Base-by-base conservation (phyloP, 176 grass and related monocot genomes). In the Phoenix roebelenii region DNA sequence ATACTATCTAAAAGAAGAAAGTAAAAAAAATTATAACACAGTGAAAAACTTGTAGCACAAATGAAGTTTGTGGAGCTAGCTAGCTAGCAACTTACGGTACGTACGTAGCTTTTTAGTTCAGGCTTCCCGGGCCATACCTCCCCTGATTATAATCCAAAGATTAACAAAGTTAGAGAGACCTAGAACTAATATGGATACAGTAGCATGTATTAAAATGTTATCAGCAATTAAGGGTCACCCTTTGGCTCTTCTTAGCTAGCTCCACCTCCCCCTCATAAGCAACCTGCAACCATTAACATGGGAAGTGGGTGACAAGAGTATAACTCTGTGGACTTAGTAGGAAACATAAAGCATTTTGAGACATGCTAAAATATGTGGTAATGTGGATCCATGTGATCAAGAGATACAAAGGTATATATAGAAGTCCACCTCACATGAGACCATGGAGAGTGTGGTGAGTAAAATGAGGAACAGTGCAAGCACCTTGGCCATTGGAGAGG, bases 41-140 rank as follows among this genome's bases (percentile, higher is more conserved):
- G 20, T 20, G 20, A 20, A 20, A 20, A 20, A 20, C 20, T 20
- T 20, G 20, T 20, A 20, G 20, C 20, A 20, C 20, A 20, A 20
- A 18, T 12, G 2, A 26, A 0, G 9, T 26, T 25, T 19, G 2
- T 12, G 3, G 4, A 20, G 20, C 20, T 20, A 16, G 23, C 16
- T 58, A 22, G 3, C 15, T 58, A 22, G 3, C 15, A 16, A 19
- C 61, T 23, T 64, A 64, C 61, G 44, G 44, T n/a, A n/a, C n/a
- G n/a, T n/a, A n/a, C n/a, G n/a, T 64, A 50, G 63, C 5, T 65
- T 52, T 18, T 65, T 12, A 65, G 15, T 28, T 65, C 4, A 65
- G 15, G 63, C 63, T 65, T 18, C 49, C 49, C 15, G 49, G 3
- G 6, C 49, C 63, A n/a, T 65, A 65, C 25, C 16, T 51, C 3